phyloP scores from a whole-genome alignment of 495 filamentous ascomycete species.

The Extremus antarcticus region DNA sequence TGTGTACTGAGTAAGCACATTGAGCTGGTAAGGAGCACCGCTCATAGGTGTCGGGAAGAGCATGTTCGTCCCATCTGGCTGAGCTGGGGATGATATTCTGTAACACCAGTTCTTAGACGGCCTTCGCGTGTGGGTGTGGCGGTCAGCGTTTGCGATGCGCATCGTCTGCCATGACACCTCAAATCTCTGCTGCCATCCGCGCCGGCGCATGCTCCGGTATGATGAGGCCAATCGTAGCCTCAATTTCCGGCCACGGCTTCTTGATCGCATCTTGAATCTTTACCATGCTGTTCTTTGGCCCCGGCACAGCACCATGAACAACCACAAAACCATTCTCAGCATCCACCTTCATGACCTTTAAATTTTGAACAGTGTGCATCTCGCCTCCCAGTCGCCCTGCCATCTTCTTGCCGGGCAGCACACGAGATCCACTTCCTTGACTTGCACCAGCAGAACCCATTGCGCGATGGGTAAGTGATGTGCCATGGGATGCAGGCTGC shows the following conservation, averaged over 20 bases:
- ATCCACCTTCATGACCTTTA: conserved; percentile 81
- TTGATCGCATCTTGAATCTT: conserved; percentile 85
- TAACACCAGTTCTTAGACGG: too few relatives aligned
- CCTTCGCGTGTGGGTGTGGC: too few relatives aligned
- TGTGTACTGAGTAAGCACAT: too few relatives aligned
- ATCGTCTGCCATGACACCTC: not conserved
- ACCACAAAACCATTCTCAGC: conserved; percentile 75
- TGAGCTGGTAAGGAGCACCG: too few relatives aligned
- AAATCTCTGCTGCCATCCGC: not conserved
- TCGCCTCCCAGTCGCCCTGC: conserved; percentile 86
- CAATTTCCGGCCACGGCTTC: conserved; percentile 64
- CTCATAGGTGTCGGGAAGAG: too few relatives aligned
- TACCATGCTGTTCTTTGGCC: conserved; percentile 73
- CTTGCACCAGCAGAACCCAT: conserved; percentile 79
- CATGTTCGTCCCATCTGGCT: too few relatives aligned
- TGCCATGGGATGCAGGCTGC: conserved; percentile 88
- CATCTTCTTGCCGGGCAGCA: conserved; percentile 95
- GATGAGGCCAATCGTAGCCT: conserved; percentile 5
- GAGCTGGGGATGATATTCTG: too few relatives aligned
- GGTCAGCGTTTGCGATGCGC: too few relatives aligned
- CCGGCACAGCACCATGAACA: conserved; percentile 72
- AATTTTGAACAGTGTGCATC: conserved; percentile 76
- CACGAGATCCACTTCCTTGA: conserved; percentile 84
- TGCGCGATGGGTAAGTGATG: conserved; percentile 78
- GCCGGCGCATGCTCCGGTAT: not conserved